Conservation (phyloP, 805 yeast species). For the Wickerhamiella bombiphila region DNA sequence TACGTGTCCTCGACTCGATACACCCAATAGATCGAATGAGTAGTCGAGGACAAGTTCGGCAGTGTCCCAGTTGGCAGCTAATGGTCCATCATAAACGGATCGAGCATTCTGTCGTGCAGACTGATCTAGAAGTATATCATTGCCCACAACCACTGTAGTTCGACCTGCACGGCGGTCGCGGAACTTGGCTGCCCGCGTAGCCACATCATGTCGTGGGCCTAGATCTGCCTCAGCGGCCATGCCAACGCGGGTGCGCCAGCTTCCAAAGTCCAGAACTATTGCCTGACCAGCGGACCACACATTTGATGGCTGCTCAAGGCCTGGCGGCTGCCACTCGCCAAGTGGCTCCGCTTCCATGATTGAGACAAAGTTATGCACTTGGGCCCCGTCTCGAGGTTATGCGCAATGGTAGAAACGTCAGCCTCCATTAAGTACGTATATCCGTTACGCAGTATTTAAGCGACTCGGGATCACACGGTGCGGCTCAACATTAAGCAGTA, state of each 20-base stretch:
- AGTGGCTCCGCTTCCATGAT: constrained; percentile 7
- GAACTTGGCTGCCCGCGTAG: constrained; percentile 53
- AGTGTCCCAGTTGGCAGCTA: constrained; percentile 86
- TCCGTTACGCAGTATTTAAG: no score
- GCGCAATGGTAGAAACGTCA: no score
- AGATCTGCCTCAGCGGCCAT: constrained; percentile 16
- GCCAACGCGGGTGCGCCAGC: constrained; percentile 32
- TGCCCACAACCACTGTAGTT: constrained; percentile 62
- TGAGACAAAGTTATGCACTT: no score
- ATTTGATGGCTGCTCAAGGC: constrained; percentile 10
- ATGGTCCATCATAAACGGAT: constrained; percentile 75
- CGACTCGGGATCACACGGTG: no score
- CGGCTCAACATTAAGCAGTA: no score
- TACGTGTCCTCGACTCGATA: constrained; percentile 36
- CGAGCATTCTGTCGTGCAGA: constrained; percentile 52
- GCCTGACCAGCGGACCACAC: constrained; percentile 5
- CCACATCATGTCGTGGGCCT: constrained; percentile 45
- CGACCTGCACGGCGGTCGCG: constrained; percentile 53
- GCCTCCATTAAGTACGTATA: no score
- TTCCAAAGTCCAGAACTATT: constrained; percentile 79
- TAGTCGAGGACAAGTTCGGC: constrained; percentile 75
- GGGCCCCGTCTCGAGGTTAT: background rate
- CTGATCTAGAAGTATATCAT: constrained; percentile 62
- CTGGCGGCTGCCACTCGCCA: constrained; percentile 14
- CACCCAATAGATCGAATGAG: constrained; percentile 65